phyloP scores from a whole-genome alignment of 2,329 filamentous ascomycete species.

The Penicillium rolfsii region DNA sequence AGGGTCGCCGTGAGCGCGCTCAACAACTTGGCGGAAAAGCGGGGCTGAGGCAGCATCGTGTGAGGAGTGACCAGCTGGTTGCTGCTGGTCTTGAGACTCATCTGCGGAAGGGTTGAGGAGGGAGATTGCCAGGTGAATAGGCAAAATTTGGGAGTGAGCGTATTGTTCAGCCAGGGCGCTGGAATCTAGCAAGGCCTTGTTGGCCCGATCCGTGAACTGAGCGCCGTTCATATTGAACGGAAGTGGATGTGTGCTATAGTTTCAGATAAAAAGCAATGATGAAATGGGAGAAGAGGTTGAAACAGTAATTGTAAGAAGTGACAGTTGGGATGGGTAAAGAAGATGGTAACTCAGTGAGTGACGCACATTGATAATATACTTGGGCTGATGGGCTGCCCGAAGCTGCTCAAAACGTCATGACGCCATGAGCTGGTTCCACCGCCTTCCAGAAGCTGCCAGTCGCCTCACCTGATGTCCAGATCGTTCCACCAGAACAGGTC shows the following conservation, averaged over 20 bases:
- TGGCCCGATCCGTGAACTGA: slow-evolving; percentile 88
- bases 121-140: slow-evolving; percentile 77
- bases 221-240: slow-evolving; percentile 49
- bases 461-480: slow-evolving; percentile 7
- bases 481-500: background rate
- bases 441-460: slow-evolving; percentile 41
- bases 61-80: slow-evolving; percentile 66
- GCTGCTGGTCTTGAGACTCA: slow-evolving; percentile 80
- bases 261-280: slow-evolving; percentile 3
- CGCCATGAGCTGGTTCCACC: slow-evolving; percentile 39
- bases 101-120: slow-evolving; percentile 52
- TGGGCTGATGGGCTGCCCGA: slow-evolving; percentile 20
- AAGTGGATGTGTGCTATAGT: background rate
- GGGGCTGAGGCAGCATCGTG: slow-evolving; percentile 66
- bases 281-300: background rate
- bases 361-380: slow-evolving; percentile 32
- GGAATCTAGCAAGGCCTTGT: slow-evolving; percentile 86
- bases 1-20: slow-evolving; percentile 88
- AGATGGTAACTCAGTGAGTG: background rate
- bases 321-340: background rate
- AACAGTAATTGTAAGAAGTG: slow-evolving; percentile 3
- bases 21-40: slow-evolving; percentile 93
- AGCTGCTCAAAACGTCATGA: slow-evolving; percentile 29
- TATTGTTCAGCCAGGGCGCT: slow-evolving; percentile 88
- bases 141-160: slow-evolving; percentile 85